Base-by-base conservation (phyloP, 192 early-diverging fungal genomes). In the Borealophlyctis nickersoniae region DNA sequence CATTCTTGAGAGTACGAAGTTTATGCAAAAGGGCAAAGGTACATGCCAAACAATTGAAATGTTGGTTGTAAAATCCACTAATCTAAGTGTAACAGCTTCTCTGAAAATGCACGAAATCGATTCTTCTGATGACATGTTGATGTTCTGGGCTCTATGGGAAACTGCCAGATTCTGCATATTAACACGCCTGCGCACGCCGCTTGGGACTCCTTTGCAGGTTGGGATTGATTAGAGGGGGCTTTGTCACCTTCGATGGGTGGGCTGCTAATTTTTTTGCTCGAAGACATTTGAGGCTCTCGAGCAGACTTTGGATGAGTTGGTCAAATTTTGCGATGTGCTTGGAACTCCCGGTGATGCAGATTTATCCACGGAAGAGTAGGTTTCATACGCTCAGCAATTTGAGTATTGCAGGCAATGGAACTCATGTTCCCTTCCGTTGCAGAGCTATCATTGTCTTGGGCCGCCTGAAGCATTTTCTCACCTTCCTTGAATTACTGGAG, bases 121-220 rank as follows among this genome's bases (percentile, higher is more conserved):
- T 45, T 19, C 79, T 29, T 83, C 84, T 23, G 60, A 63, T 11
- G 74, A 77, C 31, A 53, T 84, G 23, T 67, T 90, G 28, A 72
- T 65, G 28, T 88, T 79, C 54, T 93, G 91, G 91, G 80, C 74
- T 0, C 60, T 89, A 23, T 92, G 90, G 90, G 90, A 93, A 73
- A 67, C 72, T 2, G 75, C 88, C 16, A 77, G 90, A 56, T 91
- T 84, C 58, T 89, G 86, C 56, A 78, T 91, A 24, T 49, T 89
- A n/a, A 81, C 86, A 7, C 70, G 88, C 57, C 63, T 93, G 56
- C 72, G 87, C 9, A 92, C 90, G 13, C 85, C 89, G 0, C 85
- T 89, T 63, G 91, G 91, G 36, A 76, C 82, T 4, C 87, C 91
- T 3, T 75, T 84, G 39, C 87, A 87, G 69, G 80, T 73, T 64